These are phyloP conservation scores for Calendula officinalis DNA, from an alignment of 129 eudicot genomes.

Conservation along the genomic window DNA sequence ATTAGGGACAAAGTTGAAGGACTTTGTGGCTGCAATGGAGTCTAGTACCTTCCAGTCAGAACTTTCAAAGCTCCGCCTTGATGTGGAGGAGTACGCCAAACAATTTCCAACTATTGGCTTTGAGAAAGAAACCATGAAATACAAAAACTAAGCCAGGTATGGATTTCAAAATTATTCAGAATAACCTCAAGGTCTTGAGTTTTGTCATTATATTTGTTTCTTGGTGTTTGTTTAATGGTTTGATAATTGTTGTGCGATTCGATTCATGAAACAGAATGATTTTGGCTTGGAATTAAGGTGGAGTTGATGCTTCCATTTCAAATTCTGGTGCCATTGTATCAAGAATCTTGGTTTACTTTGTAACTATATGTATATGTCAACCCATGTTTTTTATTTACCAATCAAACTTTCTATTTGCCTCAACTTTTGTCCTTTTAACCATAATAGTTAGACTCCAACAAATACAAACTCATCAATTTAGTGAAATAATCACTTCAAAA, in stretches of 20 bases:
- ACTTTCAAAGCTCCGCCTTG: constrained; percentile 77
- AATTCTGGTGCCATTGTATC: constrained; percentile 17
- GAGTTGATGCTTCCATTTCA: not conserved
- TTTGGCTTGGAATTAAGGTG: constrained; percentile 5
- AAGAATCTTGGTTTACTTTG: constrained; percentile 28
- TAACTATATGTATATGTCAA: constrained; percentile 19
- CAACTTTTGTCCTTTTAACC: not conserved
- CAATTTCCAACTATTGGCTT: constrained; percentile 97
- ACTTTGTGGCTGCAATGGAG: constrained; percentile 76
- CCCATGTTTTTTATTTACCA: constrained; percentile 19
- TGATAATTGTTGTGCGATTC: not conserved
- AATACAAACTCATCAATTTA: too few species aligned
- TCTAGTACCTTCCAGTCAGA: constrained; percentile 61
- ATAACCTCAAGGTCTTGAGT: too few species aligned
- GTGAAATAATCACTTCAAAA: too few species aligned
- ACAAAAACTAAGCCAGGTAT: constrained; percentile 70
- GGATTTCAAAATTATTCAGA: too few species aligned
- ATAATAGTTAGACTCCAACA: too few species aligned
- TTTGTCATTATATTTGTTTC: too few species aligned
- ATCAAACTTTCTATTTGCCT: constrained; percentile 29
- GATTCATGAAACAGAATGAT: constrained; percentile 23
- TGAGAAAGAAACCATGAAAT: constrained; percentile 96
- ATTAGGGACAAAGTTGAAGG: constrained; percentile 94
- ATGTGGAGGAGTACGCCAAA: constrained; percentile 93
- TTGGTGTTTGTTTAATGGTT: not conserved